Conservation (phyloP, 768 basidiomycete species). For the Agaricus blazei region DNA sequence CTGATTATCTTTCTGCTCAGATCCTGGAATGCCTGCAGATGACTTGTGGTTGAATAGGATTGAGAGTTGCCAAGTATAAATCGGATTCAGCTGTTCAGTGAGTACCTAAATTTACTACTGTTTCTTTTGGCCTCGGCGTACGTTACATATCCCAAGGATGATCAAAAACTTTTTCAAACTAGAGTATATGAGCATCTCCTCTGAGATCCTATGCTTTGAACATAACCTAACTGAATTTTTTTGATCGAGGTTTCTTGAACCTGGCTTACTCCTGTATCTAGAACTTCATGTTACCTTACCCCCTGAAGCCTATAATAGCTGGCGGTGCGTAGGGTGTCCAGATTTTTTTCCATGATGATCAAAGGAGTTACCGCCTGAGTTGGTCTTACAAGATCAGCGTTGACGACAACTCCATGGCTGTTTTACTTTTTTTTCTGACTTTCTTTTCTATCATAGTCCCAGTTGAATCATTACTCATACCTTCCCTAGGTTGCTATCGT, state of each 20-base stretch:
- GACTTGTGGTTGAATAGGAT: neutral
- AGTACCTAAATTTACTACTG: neutral
- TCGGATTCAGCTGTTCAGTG: neutral
- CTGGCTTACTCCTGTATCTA: neutral
- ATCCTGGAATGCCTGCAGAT: neutral
- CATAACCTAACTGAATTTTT: constrained; percentile 55
- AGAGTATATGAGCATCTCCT: constrained; percentile 81
- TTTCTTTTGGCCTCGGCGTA: neutral
- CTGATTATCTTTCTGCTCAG: constrained; percentile 10
- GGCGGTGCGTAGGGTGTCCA: constrained; percentile 28
- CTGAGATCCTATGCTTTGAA: constrained; percentile 61
- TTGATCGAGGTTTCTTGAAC: neutral
- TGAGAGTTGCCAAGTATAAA: neutral
- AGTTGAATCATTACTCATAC: neutral
- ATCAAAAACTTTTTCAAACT: constrained; percentile 73
- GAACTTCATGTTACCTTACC: constrained; percentile 1
- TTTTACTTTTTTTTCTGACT: constrained; percentile 62
- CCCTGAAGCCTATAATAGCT: neutral
- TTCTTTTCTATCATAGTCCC: neutral
- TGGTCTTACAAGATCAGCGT: constrained; percentile 28
- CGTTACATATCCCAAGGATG: constrained; percentile 35
- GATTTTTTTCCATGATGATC: constrained; percentile 43
- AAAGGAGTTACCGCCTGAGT: constrained; percentile 89
- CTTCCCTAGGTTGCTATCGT: neutral
- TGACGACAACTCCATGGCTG: constrained; percentile 85